These are phyloP conservation scores for Lactifluus hygrophoroides DNA, from an alignment of 768 basidiomycete genomes.

Conservation along the genomic window DNA sequence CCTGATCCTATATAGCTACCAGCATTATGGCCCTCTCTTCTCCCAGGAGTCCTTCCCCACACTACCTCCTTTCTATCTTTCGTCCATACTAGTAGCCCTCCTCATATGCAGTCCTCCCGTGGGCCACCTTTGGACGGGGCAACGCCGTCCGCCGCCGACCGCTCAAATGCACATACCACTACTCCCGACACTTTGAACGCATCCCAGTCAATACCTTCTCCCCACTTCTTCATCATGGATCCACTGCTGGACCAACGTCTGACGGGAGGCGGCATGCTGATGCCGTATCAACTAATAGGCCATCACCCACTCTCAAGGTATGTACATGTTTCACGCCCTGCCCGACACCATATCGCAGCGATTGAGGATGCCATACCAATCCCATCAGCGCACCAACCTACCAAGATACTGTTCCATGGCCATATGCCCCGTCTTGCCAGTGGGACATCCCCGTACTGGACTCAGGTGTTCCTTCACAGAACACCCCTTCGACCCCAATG, in stretches of 20 bases:
- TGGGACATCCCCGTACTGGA: constrained; percentile 7
- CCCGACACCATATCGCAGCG: neutral
- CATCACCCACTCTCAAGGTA: constrained; percentile 9
- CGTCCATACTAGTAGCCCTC: neutral
- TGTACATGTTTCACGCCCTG: too few relatives aligned
- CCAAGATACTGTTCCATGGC: constrained; percentile 9
- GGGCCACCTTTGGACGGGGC: constrained; percentile 9
- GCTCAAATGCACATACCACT: neutral
- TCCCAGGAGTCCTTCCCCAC: neutral
- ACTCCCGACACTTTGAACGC: neutral
- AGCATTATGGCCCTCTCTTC: constrained; percentile 4
- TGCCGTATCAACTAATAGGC: constrained; percentile 5
- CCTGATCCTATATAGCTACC: constrained; percentile 4
- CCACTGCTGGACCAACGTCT: constrained; percentile 8
- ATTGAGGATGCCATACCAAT: neutral
- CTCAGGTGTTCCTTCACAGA: neutral
- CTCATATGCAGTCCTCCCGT: constrained; percentile 8
- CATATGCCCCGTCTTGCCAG: neutral
- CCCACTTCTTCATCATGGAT: constrained; percentile 1
- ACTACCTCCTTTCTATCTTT: too few relatives aligned
- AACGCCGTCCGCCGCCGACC: constrained; percentile 2
- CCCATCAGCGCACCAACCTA: constrained; percentile 1
- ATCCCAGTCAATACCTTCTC: neutral
- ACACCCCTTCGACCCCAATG: neutral
- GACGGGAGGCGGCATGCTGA: constrained; percentile 9